Evolutionary conservation across 2,329 filamentous ascomycete species (phyloP), one percentile per base, ranked within the genome.

Genomic region (Penicillium sp.): DNA sequence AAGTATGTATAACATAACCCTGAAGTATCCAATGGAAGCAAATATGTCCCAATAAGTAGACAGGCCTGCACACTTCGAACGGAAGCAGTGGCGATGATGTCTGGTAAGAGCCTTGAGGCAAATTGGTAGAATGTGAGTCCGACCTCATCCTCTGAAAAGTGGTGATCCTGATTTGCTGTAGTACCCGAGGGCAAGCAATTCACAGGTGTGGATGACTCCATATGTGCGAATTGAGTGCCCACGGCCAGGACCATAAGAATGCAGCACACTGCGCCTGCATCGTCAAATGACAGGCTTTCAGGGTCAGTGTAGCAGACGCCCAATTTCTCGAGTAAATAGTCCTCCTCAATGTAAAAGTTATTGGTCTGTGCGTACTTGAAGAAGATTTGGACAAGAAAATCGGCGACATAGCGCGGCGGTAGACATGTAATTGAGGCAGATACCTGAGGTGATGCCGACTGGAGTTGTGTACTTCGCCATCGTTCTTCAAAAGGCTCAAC

Each of bases 1-100:
- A 84, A 74, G 59, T 85, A 85, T 3, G 81, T 82, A 60, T 84
- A 85, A 2, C 80, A 80, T 20, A 85, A 67, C 0, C 82, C 82
- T 1, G 81, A 82, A 0, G 82, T 79, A 63, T 85, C 82, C 0
- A 84, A 72, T 0, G 82, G 82, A 6, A 85, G 69, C 2, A 81
- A 72, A 59, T 84, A 85, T 10, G 83, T 77, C 2, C 81, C 82
- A 14, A 85, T 79, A 22, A 85, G 71, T 8, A 85, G 67, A 73
- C 81, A 84, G 1, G 81, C 82, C 63, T 85, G 82, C 0, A 85
- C 82, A 59, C 82, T 84, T 61, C 83, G 79, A 11, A 84, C 72
- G 2, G 82, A 84, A 0, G 81, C 79, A 7, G 79, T 78, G 1
- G 81, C 80, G 52, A 85, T 84, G 37, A 84, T 79, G 55, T 85